These are phyloP conservation scores for Dendrocalamus sinicus DNA, from an alignment of 176 grass and related monocot species.

Conservation along the genomic window DNA sequence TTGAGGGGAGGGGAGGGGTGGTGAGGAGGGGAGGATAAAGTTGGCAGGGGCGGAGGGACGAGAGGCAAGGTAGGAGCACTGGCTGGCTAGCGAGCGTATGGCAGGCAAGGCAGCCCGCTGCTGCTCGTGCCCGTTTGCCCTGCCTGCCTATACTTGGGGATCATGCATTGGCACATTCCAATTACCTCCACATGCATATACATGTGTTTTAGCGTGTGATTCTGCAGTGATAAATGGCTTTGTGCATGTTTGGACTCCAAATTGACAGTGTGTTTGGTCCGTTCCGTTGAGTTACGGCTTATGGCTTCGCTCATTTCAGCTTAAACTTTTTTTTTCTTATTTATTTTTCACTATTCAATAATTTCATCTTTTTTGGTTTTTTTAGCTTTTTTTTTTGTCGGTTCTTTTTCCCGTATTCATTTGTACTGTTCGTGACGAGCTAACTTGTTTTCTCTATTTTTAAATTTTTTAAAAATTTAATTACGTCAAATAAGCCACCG, in stretches of 20 bases:
- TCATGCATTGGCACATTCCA: background rate
- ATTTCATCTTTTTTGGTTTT: too few relatives aligned
- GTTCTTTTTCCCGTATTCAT: too few relatives aligned
- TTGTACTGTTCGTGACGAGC: too few relatives aligned
- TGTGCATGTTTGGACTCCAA: background rate
- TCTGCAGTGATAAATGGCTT: background rate
- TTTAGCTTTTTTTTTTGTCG: too few relatives aligned
- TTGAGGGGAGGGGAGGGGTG: background rate
- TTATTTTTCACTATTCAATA: too few relatives aligned
- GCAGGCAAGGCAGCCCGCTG: background rate
- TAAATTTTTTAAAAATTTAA: too few relatives aligned
- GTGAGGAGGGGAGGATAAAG: conserved; percentile 27
- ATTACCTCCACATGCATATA: background rate
- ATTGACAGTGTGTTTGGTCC: background rate
- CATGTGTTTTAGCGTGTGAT: background rate
- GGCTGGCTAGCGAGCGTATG: background rate
- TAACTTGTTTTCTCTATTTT: too few relatives aligned
- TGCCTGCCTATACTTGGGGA: background rate
- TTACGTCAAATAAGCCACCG: too few relatives aligned
- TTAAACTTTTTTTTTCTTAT: too few relatives aligned
- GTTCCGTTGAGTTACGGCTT: too few relatives aligned
- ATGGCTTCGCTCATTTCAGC: too few relatives aligned
- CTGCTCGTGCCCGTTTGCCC: background rate
- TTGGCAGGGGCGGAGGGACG: conserved; percentile 1
- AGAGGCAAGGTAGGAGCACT: conserved; percentile 15